Conservation (phyloP, 306 rosid genomes). For the Astragalus glycyphyllos region DNA sequence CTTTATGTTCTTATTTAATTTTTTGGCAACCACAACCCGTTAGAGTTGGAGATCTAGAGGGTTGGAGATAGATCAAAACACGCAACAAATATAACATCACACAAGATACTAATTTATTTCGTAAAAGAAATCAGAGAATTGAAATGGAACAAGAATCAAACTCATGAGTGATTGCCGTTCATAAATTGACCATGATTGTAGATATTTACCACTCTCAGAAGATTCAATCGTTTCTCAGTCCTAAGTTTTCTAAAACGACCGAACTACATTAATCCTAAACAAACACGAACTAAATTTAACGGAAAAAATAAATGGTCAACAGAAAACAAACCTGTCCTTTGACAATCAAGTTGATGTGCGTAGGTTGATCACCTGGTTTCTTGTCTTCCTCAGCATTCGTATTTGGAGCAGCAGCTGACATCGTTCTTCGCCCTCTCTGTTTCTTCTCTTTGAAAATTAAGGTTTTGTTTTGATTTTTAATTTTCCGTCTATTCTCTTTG, state of each 20-base stretch:
- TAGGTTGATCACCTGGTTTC: conserved; percentile 58
- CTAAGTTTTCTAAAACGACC: too few relatives aligned
- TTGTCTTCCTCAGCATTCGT: conserved; percentile 66
- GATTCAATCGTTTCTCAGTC: too few relatives aligned
- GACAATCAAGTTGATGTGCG: conserved; percentile 76
- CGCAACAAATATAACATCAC: background rate
- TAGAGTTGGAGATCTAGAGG: too few relatives aligned
- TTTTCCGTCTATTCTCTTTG: too few relatives aligned
- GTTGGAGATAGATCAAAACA: background rate
- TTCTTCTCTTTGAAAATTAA: too few relatives aligned
- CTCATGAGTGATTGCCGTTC: background rate
- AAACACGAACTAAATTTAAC: background rate
- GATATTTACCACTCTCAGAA: too few relatives aligned
- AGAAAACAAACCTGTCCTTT: conserved; percentile 69
- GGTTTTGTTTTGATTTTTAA: too few relatives aligned
- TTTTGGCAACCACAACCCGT: too few relatives aligned
- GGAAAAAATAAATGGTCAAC: background rate
- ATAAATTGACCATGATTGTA: background rate
- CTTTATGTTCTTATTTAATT: too few relatives aligned
- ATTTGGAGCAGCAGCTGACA: background rate
- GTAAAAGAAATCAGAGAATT: background rate
- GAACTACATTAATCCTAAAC: background rate
- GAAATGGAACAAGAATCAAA: background rate
- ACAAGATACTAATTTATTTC: background rate
- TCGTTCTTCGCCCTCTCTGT: too few relatives aligned